Evolutionary conservation across 75 land plant genomes (phyloP).

Genomic region (Sequoiadendron giganteum): DNA sequence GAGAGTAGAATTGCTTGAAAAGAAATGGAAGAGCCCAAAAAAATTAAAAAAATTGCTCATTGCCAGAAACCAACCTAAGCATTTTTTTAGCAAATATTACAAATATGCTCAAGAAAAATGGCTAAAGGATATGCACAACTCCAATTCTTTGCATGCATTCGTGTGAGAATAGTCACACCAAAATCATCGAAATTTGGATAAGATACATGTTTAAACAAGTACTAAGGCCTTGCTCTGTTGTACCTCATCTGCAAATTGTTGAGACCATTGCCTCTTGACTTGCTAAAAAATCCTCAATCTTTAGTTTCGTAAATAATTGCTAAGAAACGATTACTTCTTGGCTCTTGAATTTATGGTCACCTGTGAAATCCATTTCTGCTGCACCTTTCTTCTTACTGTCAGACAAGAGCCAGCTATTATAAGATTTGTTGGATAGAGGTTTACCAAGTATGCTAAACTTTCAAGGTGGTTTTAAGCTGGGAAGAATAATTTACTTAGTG

Average conservation of each 20-base stretch:
- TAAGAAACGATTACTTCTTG: not conserved
- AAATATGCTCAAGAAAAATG: too few relatives aligned
- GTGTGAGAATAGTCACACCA: too few relatives aligned
- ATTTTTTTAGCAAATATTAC: too few relatives aligned
- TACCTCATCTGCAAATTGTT: not conserved
- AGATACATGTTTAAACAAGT: not conserved
- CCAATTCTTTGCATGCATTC: too few relatives aligned
- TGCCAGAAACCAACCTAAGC: not conserved
- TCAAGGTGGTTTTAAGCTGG: not conserved
- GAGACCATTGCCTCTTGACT: not conserved
- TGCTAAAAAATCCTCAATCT: not conserved
- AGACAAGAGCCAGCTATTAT: not conserved
- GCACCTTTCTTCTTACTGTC: not conserved
- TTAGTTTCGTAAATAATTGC: not conserved
- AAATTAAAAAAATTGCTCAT: not conserved
- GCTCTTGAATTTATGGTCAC: not conserved
- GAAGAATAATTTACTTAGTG: not conserved
- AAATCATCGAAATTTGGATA: too few relatives aligned
- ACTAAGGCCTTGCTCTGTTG: not conserved
- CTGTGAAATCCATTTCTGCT: not conserved
- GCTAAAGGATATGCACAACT: too few relatives aligned
- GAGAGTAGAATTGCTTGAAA: not conserved
- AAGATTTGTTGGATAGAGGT: not conserved
- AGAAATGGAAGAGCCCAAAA: not conserved
- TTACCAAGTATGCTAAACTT: not conserved